Conservation (phyloP, 805 yeast genomes). For the Saccharomyces kudriavzevii region DNA sequence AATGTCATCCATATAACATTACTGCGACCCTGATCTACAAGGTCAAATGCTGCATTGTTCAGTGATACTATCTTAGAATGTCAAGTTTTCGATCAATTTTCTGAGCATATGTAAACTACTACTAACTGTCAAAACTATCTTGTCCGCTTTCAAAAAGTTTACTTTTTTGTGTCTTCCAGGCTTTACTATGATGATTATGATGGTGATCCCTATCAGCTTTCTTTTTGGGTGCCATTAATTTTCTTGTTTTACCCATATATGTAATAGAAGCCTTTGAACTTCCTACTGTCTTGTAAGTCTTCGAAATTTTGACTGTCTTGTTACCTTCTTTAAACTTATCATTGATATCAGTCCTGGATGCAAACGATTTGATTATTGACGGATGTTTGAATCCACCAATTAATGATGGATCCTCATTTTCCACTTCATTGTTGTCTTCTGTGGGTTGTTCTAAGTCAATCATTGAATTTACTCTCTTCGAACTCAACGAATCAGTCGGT, state of each 20-base stretch:
- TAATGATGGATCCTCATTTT: constrained; percentile 7
- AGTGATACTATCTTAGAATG: neutral
- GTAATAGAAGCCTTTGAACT: constrained; percentile 54
- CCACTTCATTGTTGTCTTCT: constrained; percentile 2
- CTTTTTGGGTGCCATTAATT: constrained; percentile 23
- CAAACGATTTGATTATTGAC: constrained; percentile 39
- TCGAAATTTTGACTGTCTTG: constrained; percentile 43
- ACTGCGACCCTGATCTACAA: neutral
- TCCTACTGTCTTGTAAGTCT: constrained; percentile 46
- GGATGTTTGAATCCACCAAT: constrained; percentile 32
- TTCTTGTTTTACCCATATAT: constrained; percentile 37
- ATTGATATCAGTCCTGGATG: constrained; percentile 32
- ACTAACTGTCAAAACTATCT: constrained; percentile 16
- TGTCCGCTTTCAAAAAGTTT: constrained; percentile 14
- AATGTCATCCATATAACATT: neutral
- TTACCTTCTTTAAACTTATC: constrained; percentile 36
- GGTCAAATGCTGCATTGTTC: neutral
- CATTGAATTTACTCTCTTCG: neutral
- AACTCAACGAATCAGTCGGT: constrained; percentile 9
- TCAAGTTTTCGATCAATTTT: neutral
- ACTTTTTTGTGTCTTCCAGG: constrained; percentile 1
- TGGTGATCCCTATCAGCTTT: neutral
- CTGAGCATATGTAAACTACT: neutral
- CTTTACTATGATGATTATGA: neutral
- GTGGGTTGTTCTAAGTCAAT: neutral